A percentile compares a stretch with the other conserved stretches of the same genome.
Conservation (phyloP, 306 rosid genomes). For the Gleditsia sinensis region DNA sequence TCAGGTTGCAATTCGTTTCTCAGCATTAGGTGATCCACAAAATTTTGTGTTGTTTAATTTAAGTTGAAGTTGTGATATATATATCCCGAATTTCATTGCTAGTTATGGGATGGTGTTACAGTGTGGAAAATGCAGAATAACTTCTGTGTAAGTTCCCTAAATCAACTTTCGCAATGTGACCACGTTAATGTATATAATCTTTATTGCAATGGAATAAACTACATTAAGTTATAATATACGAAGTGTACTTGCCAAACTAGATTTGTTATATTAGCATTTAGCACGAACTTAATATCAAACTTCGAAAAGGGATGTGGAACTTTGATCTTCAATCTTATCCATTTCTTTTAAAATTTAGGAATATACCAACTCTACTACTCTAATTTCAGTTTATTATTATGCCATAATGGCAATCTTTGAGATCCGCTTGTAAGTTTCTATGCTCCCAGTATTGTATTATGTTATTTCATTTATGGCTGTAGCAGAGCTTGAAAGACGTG, state of each 20-base stretch:
- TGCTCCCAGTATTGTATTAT: conserved; percentile 6
- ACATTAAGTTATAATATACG: not conserved
- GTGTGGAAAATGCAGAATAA: not conserved
- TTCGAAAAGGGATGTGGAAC: not conserved
- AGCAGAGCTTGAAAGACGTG: conserved; percentile 10
- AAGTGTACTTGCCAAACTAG: conserved; percentile 8
- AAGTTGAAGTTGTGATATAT: not conserved
- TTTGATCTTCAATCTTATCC: not conserved
- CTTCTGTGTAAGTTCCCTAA: not conserved
- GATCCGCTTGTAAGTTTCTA: not conserved
- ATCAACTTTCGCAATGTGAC: not conserved
- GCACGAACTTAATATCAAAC: not conserved
- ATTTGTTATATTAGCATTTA: not conserved
- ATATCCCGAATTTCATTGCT: not conserved
- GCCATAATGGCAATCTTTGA: not conserved
- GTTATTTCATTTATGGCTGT: not conserved
- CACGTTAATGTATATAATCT: not conserved
- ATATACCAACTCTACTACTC: not conserved
- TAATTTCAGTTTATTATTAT: not conserved
- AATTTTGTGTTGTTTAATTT: not conserved
- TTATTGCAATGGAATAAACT: not conserved
- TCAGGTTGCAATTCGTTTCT: conserved; percentile 4
- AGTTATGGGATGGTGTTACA: not conserved
- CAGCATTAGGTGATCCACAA: conserved; percentile 9
- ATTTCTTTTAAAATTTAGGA: not conserved